Evolutionary conservation across 768 basidiomycete species (phyloP), one percentile per base, ranked within the genome.

Genomic region (Rickenella mellea): DNA sequence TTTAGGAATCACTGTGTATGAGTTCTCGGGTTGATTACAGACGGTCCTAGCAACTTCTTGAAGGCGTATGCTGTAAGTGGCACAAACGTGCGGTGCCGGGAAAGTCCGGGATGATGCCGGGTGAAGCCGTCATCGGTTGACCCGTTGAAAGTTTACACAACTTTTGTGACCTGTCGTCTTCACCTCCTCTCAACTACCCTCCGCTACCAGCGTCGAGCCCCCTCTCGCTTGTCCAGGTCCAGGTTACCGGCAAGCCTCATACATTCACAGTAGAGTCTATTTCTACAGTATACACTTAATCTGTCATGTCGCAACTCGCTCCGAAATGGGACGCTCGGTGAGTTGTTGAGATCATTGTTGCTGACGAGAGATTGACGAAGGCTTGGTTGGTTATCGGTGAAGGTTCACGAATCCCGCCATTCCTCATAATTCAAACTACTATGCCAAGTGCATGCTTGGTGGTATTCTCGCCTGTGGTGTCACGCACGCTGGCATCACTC

Each of bases 401-500:
- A 84, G 83, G 59, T 71, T 70, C 52, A 57, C 72, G 45, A 84
- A 84, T 30, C 80, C 85, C 54, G 33, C n/a, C n/a, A 74, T 87
- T 44, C 80, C 80, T 46, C 85, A 88, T 56, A 83, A 88, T 54
- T 26, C 66, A 45, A 65, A 66, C 38, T 89, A 89, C 73, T 89
- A 89, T 61, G 61, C 78, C 58, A 88, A 90, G 65, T 85, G 81
- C 61, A 80, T 88, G 78, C 75, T 92, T 52, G 88, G 87, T 56
- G 89, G 89, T 76, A 70, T 70, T 41, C 72, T 92, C 50, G 88
- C 89, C 15, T 92, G 89, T 53, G 89, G 89, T 66, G 19, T 85
- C 58, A 92, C 89, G 48, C 89, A 92, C 58, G 87, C 85, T 11
- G 85, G 80, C 53, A 80, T 89, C 62, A 88, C 86, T 10, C 86